Conservation (phyloP, 176 grass and related monocot genomes). For the Poa annua region DNA sequence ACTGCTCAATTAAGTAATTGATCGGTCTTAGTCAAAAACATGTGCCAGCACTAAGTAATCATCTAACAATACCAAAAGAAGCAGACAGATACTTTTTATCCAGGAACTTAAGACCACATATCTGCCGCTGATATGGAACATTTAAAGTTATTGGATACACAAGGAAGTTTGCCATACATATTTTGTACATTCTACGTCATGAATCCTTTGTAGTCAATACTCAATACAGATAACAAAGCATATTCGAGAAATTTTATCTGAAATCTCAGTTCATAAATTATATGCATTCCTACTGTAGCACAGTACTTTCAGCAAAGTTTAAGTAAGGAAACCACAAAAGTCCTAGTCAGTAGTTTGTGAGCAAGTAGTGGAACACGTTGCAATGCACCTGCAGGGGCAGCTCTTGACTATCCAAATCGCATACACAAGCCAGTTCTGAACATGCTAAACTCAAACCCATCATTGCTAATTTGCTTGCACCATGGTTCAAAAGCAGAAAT, state of each 20-base stretch:
- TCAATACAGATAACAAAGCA: neutral
- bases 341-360: neutral
- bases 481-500: neutral
- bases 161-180: neutral
- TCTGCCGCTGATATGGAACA: neutral
- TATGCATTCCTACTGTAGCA: neutral
- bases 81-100: neutral
- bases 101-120: neutral
- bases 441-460: neutral
- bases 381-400: neutral
- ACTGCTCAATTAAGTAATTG: too few relatives aligned
- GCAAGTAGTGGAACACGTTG: neutral
- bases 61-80: neutral
- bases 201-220: constrained; percentile 3
- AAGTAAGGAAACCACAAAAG: neutral
- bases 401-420: neutral
- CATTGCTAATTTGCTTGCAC: constrained; percentile 13
- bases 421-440: neutral
- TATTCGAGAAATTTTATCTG: neutral
- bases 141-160: neutral
- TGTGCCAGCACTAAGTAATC: constrained; percentile 3
- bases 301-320: neutral
- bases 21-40: neutral
- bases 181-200: neutral
- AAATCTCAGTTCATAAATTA: constrained; percentile 5